Base-by-base conservation (phyloP, 345 rosid genomes). In the Firmiana major region DNA sequence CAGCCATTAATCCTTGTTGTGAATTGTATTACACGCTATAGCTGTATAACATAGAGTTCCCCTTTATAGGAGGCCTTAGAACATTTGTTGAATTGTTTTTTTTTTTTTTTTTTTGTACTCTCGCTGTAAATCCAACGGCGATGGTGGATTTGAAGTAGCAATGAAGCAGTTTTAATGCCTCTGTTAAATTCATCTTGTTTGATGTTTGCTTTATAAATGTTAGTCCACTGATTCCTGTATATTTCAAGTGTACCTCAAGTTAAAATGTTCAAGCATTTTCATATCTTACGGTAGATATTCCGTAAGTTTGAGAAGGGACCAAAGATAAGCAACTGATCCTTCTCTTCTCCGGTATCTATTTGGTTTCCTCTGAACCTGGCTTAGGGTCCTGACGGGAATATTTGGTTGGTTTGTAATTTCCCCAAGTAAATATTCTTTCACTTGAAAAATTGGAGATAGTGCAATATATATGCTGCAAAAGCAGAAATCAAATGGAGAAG, bases 91-190 rank as follows among this genome's bases (percentile, higher is more conserved):
- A 67, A 63, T 64, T 80, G 55, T 64, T 58, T 65, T n/a, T 22
- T 22, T 19, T 31, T 9, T 21, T 8, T 16, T 11, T n/a, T n/a
- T n/a, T n/a, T n/a, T n/a, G n/a, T n/a, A n/a, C n/a, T n/a, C n/a
- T 65, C 2, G 79, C 69, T 84, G 87, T 84, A 83, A 80, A 86
- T 79, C 81, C 67, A 78, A 17, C 6, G 10, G 53, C 36, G 81
- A 77, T 36, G 21, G 51, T 60, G 81, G 80, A 48, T 81, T 77
- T 81, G 72, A 71, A 74, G 77, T 74, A 26, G 66, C 82, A 80
- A 72, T 57, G 65, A 31, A 78, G 77, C 48, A 26, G 71, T 80
- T 77, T 34, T 40, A 67, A 59, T 73, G 54, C 73, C n/a, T 54
- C 54, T 22, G 49, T 54, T 31, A 5, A 38, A 7, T 64, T 36